These are phyloP conservation scores for Cajanus cajan DNA, from an alignment of 306 rosid species.

Conservation along the genomic window DNA sequence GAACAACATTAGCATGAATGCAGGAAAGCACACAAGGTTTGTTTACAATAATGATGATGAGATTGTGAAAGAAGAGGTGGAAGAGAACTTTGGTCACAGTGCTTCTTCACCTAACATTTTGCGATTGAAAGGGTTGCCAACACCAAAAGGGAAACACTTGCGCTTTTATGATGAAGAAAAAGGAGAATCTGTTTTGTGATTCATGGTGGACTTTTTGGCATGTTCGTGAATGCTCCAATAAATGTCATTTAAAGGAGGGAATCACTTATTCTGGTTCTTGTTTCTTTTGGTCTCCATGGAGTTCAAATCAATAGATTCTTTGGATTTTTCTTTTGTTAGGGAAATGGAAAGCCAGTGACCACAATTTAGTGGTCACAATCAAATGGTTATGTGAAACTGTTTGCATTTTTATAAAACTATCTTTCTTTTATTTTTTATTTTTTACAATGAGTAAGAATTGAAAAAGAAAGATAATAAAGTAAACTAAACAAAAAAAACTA, in stretches of 20 bases:
- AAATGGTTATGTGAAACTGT: neutral
- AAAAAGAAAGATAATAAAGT: no score
- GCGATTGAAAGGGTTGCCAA: constrained; percentile 71
- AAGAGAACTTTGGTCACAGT: neutral
- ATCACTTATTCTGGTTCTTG: no score
- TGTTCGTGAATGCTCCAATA: neutral
- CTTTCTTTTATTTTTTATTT: no score
- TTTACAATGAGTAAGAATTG: no score
- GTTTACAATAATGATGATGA: constrained; percentile 81
- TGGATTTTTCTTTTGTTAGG: neutral
- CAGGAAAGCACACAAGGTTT: constrained; percentile 73
- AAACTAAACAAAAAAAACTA: no score
- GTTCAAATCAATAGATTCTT: no score
- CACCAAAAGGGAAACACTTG: constrained; percentile 76
- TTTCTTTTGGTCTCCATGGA: neutral
- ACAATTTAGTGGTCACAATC: neutral
- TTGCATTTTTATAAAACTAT: neutral
- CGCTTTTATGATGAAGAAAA: constrained; percentile 49
- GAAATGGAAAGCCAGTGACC: neutral
- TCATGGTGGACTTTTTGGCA: neutral
- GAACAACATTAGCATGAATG: constrained; percentile 56
- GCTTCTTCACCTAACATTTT: constrained; percentile 39
- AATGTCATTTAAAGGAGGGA: neutral
- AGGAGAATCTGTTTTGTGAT: constrained; percentile 13
- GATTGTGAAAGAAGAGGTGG: constrained; percentile 45